Conservation (phyloP, 192 early-diverging fungal species). For the Irineochytrium annulatum region DNA sequence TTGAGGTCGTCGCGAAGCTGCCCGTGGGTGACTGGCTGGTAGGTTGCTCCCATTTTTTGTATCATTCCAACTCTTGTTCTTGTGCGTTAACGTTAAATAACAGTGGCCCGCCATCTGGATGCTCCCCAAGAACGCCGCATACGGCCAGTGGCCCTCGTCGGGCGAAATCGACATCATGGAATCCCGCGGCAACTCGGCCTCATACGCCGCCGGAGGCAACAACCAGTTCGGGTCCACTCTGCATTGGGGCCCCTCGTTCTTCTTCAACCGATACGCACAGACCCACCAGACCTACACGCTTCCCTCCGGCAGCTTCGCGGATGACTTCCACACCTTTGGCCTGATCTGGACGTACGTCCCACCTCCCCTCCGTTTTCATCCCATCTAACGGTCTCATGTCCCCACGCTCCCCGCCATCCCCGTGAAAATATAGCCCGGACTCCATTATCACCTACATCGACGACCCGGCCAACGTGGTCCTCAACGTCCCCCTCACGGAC, state of each 20-base stretch:
- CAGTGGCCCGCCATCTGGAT: slow-evolving; percentile 60
- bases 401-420: too few species aligned
- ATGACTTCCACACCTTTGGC: slow-evolving; percentile 54
- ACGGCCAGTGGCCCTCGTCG: slow-evolving; percentile 58
- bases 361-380: too few species aligned
- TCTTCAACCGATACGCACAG: slow-evolving; percentile 36
- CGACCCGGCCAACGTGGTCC: slow-evolving; percentile 33
- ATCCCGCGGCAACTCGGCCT: slow-evolving; percentile 50
- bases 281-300: slow-evolving; percentile 43
- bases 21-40: slow-evolving; percentile 48
- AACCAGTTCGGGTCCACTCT: slow-evolving; percentile 48
- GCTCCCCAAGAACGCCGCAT: slow-evolving; percentile 49
- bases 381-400: too few species aligned
- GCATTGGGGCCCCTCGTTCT: slow-evolving; percentile 57
- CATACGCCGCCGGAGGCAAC: slow-evolving; percentile 7
- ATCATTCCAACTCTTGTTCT: too few species aligned
- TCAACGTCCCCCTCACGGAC: slow-evolving; percentile 48
- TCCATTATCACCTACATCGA: slow-evolving; percentile 57
- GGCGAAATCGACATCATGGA: slow-evolving; percentile 61
- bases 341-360: slow-evolving; percentile 2
- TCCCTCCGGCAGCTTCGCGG: slow-evolving; percentile 41
- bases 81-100: too few species aligned
- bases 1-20: slow-evolving; percentile 53
- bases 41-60: too few species aligned
- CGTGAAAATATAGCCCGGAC: slow-evolving; percentile 48